Evolutionary conservation across 129 eudicot species (phyloP), one percentile per base, ranked within the genome.

Genomic region (Rutidosis leptorrhynchoides): DNA sequence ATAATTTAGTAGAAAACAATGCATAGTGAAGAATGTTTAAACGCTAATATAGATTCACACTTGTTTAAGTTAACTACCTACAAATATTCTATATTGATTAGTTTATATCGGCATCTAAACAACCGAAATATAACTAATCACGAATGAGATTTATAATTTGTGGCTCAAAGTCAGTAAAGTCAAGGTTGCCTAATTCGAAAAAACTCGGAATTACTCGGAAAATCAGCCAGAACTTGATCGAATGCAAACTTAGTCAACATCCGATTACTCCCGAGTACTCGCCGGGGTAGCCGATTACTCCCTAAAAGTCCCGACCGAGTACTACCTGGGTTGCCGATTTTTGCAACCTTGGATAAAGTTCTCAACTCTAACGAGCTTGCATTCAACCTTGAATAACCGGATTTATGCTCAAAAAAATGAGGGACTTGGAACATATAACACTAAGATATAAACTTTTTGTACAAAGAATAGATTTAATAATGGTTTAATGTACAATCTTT

Each of bases 41-140:
- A 40, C 42, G 35, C 71, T 64, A 53, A 64, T 64, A 73, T 57
- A 72, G 55, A 62, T 52, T 72, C 71, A 54, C 65, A 62, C 37
- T 37, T 54, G 32, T 64, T 33, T 25, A 46, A 46, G 51, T 59
- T 28, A 28, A 59, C 48, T 70, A 59, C 64, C 60, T 70, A 59
- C 60, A 45, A 59, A 35, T 45, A 59, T 5, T 46, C 60, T 59
- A 29, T 29, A 27, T 6, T 58, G 58, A 58, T 55, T 8, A 58
- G 42, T 54, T 15, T 43, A 46, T 35, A 60, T 70, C 27, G 51
- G 35, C 53, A 73, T 57, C 77, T 73, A 63, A 54, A 53, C 64
- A 63, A 25, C n/a, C 62, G 21, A 26, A 64, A 24, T 27, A 58
- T 64, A 62, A 73, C 65, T 14, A 54, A 64, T 64, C 69, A 53